Percentiles rank a stretch among this genome's conserved stretches.
These are phyloP conservation scores for Chara braunii DNA, from an alignment of 139 green algal species.

Conservation along the genomic window DNA sequence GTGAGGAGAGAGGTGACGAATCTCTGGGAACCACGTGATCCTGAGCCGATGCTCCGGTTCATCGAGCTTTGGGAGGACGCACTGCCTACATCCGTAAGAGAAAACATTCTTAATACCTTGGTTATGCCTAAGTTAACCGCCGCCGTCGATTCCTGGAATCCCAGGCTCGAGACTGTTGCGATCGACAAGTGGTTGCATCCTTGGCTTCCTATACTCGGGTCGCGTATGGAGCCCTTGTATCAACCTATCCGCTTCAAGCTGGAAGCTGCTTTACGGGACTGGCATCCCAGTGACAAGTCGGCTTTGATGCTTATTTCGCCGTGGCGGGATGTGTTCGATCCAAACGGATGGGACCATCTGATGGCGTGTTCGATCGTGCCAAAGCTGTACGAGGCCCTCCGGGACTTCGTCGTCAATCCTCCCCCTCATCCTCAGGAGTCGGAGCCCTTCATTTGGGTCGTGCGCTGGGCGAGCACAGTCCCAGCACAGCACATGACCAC, in stretches of 20 bases:
- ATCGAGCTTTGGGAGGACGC: slow-evolving; percentile 72
- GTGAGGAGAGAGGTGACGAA: slow-evolving; percentile 59
- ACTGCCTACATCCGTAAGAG: slow-evolving; percentile 30
- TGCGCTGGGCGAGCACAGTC: slow-evolving; percentile 67
- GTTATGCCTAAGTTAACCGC: slow-evolving; percentile 74
- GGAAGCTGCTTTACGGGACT: slow-evolving; percentile 59
- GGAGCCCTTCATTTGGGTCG: slow-evolving; percentile 67
- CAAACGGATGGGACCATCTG: slow-evolving; percentile 72
- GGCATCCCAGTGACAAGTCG: slow-evolving; percentile 72
- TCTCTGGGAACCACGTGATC: slow-evolving; percentile 70
- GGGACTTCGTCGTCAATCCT: background rate
- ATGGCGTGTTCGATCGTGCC: slow-evolving; percentile 68
- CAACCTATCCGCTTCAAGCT: slow-evolving; percentile 68
- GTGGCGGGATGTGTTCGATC: slow-evolving; percentile 60
- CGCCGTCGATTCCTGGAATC: slow-evolving; percentile 79
- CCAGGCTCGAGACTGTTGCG: slow-evolving; percentile 65
- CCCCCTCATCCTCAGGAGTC: too few species aligned
- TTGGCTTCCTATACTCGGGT: slow-evolving; percentile 80
- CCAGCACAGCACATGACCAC: slow-evolving; percentile 49
- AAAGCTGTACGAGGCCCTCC: slow-evolving; percentile 56
- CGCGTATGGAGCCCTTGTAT: slow-evolving; percentile 71
- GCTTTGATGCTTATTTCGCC: slow-evolving; percentile 72
- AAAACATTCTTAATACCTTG: slow-evolving; percentile 18
- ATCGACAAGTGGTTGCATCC: slow-evolving; percentile 94
- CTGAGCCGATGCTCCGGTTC: slow-evolving; percentile 70